Evolutionary conservation across 768 basidiomycete species (phyloP), one percentile per base, ranked within the genome.

Genomic region (Lentinula lateritia): DNA sequence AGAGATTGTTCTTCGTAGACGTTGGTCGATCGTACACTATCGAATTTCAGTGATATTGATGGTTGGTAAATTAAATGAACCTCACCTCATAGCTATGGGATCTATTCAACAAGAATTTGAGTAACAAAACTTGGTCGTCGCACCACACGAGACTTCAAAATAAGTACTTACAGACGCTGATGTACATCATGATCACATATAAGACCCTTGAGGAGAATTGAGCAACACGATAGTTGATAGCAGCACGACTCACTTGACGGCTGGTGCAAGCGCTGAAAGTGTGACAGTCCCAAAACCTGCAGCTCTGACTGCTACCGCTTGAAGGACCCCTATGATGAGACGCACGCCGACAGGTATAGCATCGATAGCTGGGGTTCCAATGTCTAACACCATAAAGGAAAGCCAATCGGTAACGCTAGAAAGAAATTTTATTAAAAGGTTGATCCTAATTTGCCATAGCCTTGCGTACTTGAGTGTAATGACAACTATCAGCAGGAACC

Each of bases 121-220:
- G 12, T 45, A 38, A 35, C 23, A 46, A 9, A 34, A 61, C 63
- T 36, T 7, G 36, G 41, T 23, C 45, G 36, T n/a, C n/a, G 15
- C 12, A 8, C 13, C 41, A 16, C 15, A 52, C 28, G 61, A 28
- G 46, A 58, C 16, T 28, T 28, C 3, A 4, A 18, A 8, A 56
- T 5, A 2, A 59, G 64, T 56, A 82, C 87, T 75, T 67, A 92
- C 90, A 90, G 63, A 90, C 82, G 67, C 86, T 87, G 66, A 93
- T 85, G 68, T 91, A 93, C 95, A 96, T 98, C 95, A 95, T 96
- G 67, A 95, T 80, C 2, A 92, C 86, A 69, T 90, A 95, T 45
- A 95, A 72, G 0, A 95, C 90, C 70, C 90, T 93, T 66, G 63
- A 56, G 10, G 13, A 41, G 12, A 18, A n/a, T 28, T 48, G 28